Evolutionary conservation across 495 filamentous ascomycete species (phyloP), one percentile per base, ranked within the genome.

Genomic region (Articulospora tetracladia): DNA sequence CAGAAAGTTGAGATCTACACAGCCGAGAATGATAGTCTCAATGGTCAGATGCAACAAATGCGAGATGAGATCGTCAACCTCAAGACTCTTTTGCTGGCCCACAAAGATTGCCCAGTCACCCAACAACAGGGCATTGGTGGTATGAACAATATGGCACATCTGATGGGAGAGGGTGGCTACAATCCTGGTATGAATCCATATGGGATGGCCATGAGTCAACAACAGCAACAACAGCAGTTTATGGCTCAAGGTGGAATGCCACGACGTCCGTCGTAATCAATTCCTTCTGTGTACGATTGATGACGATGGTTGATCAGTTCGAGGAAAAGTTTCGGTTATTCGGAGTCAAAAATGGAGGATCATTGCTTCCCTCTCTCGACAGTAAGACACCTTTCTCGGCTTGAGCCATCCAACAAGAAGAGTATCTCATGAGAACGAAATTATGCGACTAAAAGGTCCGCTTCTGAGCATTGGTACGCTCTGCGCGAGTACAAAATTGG

Each of bases 61-160:
- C 85, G 93, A 34, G 94, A 98, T 71, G 94, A 98, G 68, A 89
- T 98, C 54, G 92, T 98, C 63, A 93, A 92, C 56, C 83, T 98
- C 44, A 98, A 98, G 79, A 96, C 92, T 0, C 78, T 98, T 1
- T 77, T 98, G 34, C 80, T 98, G 6, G 92, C 93, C 1, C 94
- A 98, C 72, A 98, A 98, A 70, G 95, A 98, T 70, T 98, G 94
- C 65, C 91, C 95, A 1, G 88, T 98, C 23, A 89, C 91, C 8
- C 90, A 95, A 68, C 83, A 87, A 25, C 95, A 98, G 70, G 91
- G 92, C 12, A 72, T 97, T 11, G 81, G 83, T 50, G 80, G 82
- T 24, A 76, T 87, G 11, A 84, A 83, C 66, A 84, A 83, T 66
- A 86, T 92, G 84, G 79, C 81, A 59, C 80, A 83, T 60, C 77